Base-by-base conservation (phyloP, 306 rosid species). In the Aeschynomene evenia region DNA sequence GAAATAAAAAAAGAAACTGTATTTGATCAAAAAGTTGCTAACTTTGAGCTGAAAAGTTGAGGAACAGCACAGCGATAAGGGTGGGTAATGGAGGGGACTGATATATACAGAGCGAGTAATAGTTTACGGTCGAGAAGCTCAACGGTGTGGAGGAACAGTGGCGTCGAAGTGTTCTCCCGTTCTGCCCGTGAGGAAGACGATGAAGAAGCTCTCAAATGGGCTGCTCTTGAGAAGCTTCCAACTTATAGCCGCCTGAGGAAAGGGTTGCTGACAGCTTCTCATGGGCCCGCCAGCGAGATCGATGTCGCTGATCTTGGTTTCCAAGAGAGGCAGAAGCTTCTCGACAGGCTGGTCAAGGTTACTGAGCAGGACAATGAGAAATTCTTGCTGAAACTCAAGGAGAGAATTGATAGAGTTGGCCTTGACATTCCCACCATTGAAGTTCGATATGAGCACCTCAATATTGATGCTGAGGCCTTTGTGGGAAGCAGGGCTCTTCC, bases 141-240 rank as follows among this genome's bases (percentile, higher is more conserved):
- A 0, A 51, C 87, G 0, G 39, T 39, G 9, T 86, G 96, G 91
- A 86, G 84, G 71, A 73, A 72, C 81, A 76, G 60, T 62, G 69
- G 67, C 6, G 66, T 49, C 15, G 91, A 87, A 18, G 76, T 78
- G 28, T 91, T 89, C 66, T 81, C 92, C 0, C 79, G 73, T 14
- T 87, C 96, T n/a, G 57, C 75, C 1, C 72, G 63, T 0, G 74
- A 78, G n/a, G 92, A 85, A 39, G 82, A 89, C 0, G 96, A 89
- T 53, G 96, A 87, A 82, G 88, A 75, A 61, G 95, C 95, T 78
- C 88, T 92, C 6, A 84, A 83, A 57, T 87, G 96, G 96, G 89
- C 90, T 54, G 90, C 90, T 0, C 77, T 92, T 7, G 88, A 92
- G 66, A 87, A 78, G 65, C 95, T 92, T 9, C 98, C 96, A 2